These are phyloP conservation scores for Leishmania arabica DNA, from an alignment of 208 protist genomes.

Conservation along the genomic window DNA sequence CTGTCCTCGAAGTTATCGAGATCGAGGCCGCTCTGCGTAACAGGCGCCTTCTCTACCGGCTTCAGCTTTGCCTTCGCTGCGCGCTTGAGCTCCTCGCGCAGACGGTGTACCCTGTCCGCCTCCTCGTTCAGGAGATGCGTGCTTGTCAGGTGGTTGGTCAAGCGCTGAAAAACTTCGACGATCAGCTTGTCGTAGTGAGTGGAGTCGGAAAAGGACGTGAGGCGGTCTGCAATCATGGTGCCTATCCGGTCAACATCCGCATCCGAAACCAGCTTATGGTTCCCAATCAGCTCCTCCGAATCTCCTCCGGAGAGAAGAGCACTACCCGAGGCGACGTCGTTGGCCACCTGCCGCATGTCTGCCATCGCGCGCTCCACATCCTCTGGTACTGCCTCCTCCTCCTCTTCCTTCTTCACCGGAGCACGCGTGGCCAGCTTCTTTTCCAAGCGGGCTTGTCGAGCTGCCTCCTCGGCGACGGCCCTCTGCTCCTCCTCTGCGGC, in stretches of 20 bases:
- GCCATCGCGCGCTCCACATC: constrained; percentile 58
- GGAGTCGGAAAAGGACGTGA: constrained; percentile 39
- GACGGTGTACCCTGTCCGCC: constrained; percentile 45
- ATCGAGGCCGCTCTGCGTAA: constrained; percentile 32
- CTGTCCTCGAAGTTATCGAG: constrained; percentile 51
- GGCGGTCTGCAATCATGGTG: constrained; percentile 56
- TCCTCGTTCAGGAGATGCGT: constrained; percentile 44
- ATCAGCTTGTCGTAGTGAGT: constrained; percentile 58
- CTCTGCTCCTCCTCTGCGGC: constrained; percentile 61
- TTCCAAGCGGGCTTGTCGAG: constrained; percentile 46
- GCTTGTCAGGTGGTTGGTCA: constrained; percentile 51
- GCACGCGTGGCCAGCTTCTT: constrained; percentile 71
- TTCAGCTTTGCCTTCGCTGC: constrained; percentile 43
- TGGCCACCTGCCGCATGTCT: constrained; percentile 61
- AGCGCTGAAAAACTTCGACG: constrained; percentile 45
- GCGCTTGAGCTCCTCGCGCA: constrained; percentile 52
- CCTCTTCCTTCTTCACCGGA: constrained; percentile 42
- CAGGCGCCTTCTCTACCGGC: constrained; percentile 23
- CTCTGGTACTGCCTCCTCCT: constrained; percentile 43
- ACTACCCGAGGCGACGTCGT: constrained; percentile 40
- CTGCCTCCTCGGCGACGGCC: constrained; percentile 51
- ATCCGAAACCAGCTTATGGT: constrained; percentile 33
- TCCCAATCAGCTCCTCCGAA: constrained; percentile 41
- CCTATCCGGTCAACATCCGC: constrained; percentile 52
- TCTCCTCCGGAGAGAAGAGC: constrained; percentile 36